Base-by-base conservation (phyloP, 2,329 filamentous ascomycete species). In the Chrysoporthe deuterocubensis region DNA sequence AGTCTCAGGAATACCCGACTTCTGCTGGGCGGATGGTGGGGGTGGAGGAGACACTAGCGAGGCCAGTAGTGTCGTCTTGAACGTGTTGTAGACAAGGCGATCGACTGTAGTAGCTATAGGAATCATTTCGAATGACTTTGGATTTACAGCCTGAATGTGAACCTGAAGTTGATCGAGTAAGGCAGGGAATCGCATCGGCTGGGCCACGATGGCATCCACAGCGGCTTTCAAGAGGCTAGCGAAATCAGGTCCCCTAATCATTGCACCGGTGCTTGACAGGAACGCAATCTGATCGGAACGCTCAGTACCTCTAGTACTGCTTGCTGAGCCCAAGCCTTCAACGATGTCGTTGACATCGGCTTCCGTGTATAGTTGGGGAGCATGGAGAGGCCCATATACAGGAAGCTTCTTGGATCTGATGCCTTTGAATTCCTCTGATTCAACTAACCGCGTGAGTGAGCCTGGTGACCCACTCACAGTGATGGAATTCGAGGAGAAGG, bases 91-190 rank as follows among this genome's bases (percentile, higher is more conserved):
- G 32, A 66, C 57, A 16, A 66, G 48, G 40, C 62, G 65, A 13
- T 66, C 65, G 13, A 58, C 65, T n/a, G 50, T 11, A 9, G 65
- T 66, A 2, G 48, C 65, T 8, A 66, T 40, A 9, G 65, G 65
- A 7, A 57, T 9, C 7, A 57, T n/a, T 26, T 16, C 57, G 26
- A 66, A 59, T n/a, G 42, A n/a, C 3, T 11, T 54, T 1, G 8
- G 46, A 13, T 44, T 4, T 66, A 48, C 4, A 66, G n/a, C 26
- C 26, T 6, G 58, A 58, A 1, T 16, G 40, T 21, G 26, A 26
- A 26, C 26, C 26, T 26, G 26, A 26, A 26, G 26, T 26, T 26
- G 26, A 26, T 26, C 26, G 26, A 26, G 26, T 26, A 26, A 26
- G 26, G 26, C 26, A 66, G 32, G 14, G 44, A 48, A 16, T 58